A percentile compares a stretch with the other conserved stretches of the same genome.
Evolutionary conservation across 2,329 filamentous ascomycete species (phyloP).

Genomic region (Chaetomium globosum): DNA sequence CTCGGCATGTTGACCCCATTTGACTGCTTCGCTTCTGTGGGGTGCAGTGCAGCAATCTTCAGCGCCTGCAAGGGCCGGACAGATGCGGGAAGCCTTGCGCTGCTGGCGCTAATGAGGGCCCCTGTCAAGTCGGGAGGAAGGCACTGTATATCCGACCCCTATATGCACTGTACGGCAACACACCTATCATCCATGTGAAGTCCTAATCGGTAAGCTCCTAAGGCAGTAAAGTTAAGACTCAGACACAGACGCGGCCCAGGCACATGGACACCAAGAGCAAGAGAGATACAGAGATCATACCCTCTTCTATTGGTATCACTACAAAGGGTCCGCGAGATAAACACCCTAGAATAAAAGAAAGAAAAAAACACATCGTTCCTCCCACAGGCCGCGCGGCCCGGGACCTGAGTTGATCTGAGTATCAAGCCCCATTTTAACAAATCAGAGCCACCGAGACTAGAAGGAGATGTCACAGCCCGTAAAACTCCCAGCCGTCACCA

Average conservation of each 20-base stretch:
- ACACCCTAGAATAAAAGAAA: slow-evolving; percentile 11
- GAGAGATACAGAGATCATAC: slow-evolving; percentile 22
- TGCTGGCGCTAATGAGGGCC: background rate
- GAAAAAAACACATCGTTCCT: slow-evolving; percentile 16
- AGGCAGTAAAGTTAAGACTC: background rate
- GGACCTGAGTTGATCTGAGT: background rate
- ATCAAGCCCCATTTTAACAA: background rate
- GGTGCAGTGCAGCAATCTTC: background rate
- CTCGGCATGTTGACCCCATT: background rate
- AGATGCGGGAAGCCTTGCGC: slow-evolving; percentile 11
- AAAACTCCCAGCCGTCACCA: slow-evolving; percentile 67
- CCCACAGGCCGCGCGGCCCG: background rate
- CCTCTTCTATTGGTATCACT: slow-evolving; percentile 36
- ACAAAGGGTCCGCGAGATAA: slow-evolving; percentile 26
- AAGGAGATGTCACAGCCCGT: slow-evolving; percentile 54
- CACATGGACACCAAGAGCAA: background rate
- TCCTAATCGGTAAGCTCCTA: background rate
- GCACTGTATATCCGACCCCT: background rate
- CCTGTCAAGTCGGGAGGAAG: background rate
- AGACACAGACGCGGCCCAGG: too few relatives aligned
- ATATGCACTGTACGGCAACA: background rate
- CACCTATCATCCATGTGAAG: background rate
- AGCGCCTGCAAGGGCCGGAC: background rate
- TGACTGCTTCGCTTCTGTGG: background rate
- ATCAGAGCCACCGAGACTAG: background rate